Evolutionary conservation across 495 filamentous ascomycete species (phyloP).

Genomic region (Aspergillus indologenus): DNA sequence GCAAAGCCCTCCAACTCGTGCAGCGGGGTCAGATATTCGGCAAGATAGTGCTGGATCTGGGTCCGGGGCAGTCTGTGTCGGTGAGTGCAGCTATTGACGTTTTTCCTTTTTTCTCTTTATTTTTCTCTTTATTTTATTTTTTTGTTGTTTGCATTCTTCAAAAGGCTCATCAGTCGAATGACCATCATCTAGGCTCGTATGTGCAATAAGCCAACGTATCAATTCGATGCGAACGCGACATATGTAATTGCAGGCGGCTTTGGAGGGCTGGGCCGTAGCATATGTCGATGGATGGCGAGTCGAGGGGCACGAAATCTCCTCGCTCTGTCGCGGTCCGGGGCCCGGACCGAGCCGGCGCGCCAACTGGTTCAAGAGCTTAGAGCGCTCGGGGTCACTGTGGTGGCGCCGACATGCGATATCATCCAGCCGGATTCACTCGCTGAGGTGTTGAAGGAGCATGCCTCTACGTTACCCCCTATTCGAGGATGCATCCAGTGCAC

Average conservation of each 20-base stretch:
- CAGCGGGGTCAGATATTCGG: neutral
- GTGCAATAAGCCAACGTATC: neutral
- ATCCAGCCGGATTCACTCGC: constrained; percentile 7
- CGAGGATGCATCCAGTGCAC: neutral
- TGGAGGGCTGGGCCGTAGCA: constrained; percentile 30
- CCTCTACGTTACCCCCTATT: constrained; percentile 19
- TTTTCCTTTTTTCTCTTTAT: too few species aligned
- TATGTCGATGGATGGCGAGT: constrained; percentile 26
- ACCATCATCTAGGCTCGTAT: neutral
- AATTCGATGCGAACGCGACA: constrained; percentile 15
- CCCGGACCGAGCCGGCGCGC: constrained; percentile 2
- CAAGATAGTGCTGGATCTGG: too few species aligned
- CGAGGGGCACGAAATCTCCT: constrained; percentile 29
- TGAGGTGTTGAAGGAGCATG: constrained; percentile 16
- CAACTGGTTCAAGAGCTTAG: constrained; percentile 16
- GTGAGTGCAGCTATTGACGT: too few species aligned
- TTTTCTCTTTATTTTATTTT: too few species aligned
- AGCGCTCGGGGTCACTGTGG: constrained; percentile 19
- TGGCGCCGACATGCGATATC: constrained; percentile 41
- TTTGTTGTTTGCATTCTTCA: too few species aligned
- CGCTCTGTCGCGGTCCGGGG: constrained; percentile 23
- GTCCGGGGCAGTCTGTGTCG: too few species aligned
- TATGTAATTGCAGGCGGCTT: constrained; percentile 38
- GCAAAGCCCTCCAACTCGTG: neutral
- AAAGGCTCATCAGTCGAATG: neutral